Percentiles rank a stretch among this genome's conserved stretches.
Evolutionary conservation across 108 stramenopile species (phyloP).

Genomic region (Cyclotella sp.): DNA sequence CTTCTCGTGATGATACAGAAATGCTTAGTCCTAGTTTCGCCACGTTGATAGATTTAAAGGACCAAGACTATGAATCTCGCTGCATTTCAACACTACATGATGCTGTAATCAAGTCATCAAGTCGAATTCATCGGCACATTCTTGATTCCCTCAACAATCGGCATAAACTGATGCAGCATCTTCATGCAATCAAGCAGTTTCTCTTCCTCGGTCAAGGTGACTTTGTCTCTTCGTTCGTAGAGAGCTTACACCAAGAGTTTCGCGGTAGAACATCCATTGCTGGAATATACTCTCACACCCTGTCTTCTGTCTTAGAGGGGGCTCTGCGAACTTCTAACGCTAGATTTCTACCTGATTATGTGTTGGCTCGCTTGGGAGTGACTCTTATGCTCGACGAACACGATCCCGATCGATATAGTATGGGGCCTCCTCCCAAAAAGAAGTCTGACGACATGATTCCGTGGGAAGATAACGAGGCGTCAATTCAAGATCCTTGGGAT

Average conservation of each 20-base stretch:
- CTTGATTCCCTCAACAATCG: constrained; percentile 68
- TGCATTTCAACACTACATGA: constrained; percentile 49
- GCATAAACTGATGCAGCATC: constrained; percentile 85
- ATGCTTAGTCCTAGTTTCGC: constrained; percentile 19
- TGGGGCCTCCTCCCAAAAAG: constrained; percentile 46
- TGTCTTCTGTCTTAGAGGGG: constrained; percentile 79
- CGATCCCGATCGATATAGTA: constrained; percentile 56
- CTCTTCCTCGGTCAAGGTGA: constrained; percentile 97
- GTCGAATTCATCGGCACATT: constrained; percentile 76
- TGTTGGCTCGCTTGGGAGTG: constrained; percentile 82
- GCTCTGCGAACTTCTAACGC: constrained; percentile 92
- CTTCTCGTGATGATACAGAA: constrained; percentile 18
- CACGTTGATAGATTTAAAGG: constrained; percentile 34
- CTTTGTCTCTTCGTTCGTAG: constrained; percentile 91
- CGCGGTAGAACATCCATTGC: constrained; percentile 50
- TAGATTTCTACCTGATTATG: constrained; percentile 68
- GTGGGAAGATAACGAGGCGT: constrained; percentile 57
- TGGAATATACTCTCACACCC: constrained; percentile 83
- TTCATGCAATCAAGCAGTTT: constrained; percentile 94
- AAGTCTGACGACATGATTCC: constrained; percentile 45
- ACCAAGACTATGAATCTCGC: constrained; percentile 37
- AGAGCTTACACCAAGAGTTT: constrained; percentile 79
- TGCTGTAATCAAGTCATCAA: constrained; percentile 61
- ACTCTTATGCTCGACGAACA: constrained; percentile 58
- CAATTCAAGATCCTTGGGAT: constrained; percentile 88